Evolutionary conservation across 2,329 filamentous ascomycete genomes (phyloP).

Genomic region (Aspergillus neotritici): DNA sequence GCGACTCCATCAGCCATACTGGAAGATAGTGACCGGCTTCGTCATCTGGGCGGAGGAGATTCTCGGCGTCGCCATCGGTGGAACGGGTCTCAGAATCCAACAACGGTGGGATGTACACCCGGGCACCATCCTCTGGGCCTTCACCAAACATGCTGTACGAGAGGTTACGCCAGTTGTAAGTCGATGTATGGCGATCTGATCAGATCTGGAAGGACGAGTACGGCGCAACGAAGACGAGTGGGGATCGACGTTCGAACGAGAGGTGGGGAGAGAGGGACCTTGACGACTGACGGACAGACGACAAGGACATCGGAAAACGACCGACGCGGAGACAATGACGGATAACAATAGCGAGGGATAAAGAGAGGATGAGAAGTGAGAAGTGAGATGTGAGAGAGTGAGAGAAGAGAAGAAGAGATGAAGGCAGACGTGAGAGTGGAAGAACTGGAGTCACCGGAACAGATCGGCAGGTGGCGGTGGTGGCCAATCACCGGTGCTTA

Average conservation of each 20-base stretch:
- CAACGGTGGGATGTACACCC: conserved; percentile 30
- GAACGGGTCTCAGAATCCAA: conserved; percentile 32
- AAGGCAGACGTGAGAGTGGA: conserved; percentile 1
- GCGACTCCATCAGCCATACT: conserved; percentile 45
- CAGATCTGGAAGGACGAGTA: conserved; percentile 6
- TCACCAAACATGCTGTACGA: conserved; percentile 25
- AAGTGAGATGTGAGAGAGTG: background rate
- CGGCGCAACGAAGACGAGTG: background rate
- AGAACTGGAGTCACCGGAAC: background rate
- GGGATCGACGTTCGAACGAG: background rate
- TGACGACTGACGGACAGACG: conserved; percentile 4
- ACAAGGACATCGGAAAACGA: background rate
- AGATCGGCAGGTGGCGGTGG: background rate
- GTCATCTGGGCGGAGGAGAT: conserved; percentile 26
- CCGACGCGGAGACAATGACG: no score
- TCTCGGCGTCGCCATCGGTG: conserved; percentile 31
- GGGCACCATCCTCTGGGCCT: conserved; percentile 26
- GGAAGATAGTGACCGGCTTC: conserved; percentile 30
- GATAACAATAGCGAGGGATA: background rate
- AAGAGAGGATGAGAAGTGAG: conserved; percentile 4
- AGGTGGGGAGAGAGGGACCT: conserved; percentile 2
- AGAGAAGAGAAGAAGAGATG: background rate
- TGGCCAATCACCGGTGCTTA: no score
- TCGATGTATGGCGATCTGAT: conserved; percentile 3
- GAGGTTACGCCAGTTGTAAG: background rate